phyloP scores from a whole-genome alignment of 2,329 filamentous ascomycete species.

The Pyricularia grisea region DNA sequence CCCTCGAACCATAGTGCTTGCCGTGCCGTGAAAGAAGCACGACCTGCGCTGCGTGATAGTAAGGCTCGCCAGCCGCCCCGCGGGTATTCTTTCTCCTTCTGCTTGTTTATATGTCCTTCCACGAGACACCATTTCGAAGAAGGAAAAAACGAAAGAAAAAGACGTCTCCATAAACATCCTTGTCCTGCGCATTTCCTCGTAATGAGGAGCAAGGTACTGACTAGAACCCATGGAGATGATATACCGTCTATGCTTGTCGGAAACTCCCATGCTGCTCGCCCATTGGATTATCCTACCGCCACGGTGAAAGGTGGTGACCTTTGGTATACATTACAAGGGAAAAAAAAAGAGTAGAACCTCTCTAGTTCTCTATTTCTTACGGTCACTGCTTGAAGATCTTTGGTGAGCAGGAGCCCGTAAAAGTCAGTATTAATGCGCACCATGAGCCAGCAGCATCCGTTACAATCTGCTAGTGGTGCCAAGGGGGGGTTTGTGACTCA shows the following conservation, averaged over 20 bases:
- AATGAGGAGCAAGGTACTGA: not conserved
- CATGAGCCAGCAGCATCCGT: not conserved
- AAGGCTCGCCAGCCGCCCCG: not conserved
- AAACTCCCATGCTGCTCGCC: not conserved
- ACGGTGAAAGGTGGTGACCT: not conserved
- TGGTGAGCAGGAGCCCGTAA: not conserved
- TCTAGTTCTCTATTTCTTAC: not conserved
- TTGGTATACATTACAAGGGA: not conserved
- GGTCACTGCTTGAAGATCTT: not conserved
- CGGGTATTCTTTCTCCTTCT: not conserved
- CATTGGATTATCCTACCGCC: not conserved
- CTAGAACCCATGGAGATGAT: not conserved
- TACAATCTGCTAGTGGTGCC: not conserved
- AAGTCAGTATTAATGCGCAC: not conserved
- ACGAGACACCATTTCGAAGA: not conserved
- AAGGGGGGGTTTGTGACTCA: slow-evolving; percentile 44
- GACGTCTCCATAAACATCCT: not conserved
- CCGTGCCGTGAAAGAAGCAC: not conserved
- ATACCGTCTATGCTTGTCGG: not conserved
- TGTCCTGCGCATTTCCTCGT: not conserved
- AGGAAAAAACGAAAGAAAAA: not conserved
- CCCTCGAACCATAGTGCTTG: not conserved
- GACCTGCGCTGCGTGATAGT: not conserved
- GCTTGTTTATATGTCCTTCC: not conserved
- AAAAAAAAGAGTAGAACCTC: not conserved